These are phyloP conservation scores for Pinus albicaulis DNA, from an alignment of 75 land plant genomes.

Conservation along the genomic window DNA sequence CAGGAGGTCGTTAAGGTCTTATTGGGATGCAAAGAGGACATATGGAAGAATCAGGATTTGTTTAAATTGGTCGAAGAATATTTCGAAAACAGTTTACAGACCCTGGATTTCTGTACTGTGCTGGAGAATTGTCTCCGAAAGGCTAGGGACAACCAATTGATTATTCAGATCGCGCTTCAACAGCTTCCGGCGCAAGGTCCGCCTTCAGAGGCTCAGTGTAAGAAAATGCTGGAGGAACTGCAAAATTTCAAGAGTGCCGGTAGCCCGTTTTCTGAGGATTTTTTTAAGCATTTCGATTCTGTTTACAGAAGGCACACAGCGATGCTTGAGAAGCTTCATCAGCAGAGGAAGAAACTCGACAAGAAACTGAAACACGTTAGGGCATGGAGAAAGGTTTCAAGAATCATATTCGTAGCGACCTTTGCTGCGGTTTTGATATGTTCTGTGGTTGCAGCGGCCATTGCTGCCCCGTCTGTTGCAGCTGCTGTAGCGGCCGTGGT, in stretches of 20 bases:
- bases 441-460: slow-evolving; percentile 73
- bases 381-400: slow-evolving; percentile 76
- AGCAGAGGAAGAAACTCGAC: slow-evolving; percentile 47
- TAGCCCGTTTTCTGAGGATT: slow-evolving; percentile 67
- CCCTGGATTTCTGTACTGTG: slow-evolving; percentile 70
- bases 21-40: slow-evolving; percentile 66
- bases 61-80: slow-evolving; percentile 67
- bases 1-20: slow-evolving; percentile 80
- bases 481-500: slow-evolving; percentile 66
- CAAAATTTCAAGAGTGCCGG: slow-evolving; percentile 47
- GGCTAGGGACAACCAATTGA: slow-evolving; percentile 53
- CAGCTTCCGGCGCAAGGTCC: slow-evolving; percentile 47
- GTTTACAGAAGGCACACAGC: slow-evolving; percentile 47
- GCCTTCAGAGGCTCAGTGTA: slow-evolving; percentile 7
- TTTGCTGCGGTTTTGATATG: slow-evolving; percentile 78
- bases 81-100: slow-evolving; percentile 63
- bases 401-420: slow-evolving; percentile 64
- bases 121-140: slow-evolving; percentile 60
- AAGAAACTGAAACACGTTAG: slow-evolving; percentile 44
- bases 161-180: slow-evolving; percentile 53
- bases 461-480: slow-evolving; percentile 67
- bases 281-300: slow-evolving; percentile 43
- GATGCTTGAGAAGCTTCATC: slow-evolving; percentile 68
- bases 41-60: slow-evolving; percentile 70
- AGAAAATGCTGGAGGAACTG: slow-evolving; percentile 42